Percentiles rank a stretch among this genome's conserved stretches.
Evolutionary conservation across 1,139 yeast genomes (phyloP).

Genomic region (Geotrichum klebahnii): DNA sequence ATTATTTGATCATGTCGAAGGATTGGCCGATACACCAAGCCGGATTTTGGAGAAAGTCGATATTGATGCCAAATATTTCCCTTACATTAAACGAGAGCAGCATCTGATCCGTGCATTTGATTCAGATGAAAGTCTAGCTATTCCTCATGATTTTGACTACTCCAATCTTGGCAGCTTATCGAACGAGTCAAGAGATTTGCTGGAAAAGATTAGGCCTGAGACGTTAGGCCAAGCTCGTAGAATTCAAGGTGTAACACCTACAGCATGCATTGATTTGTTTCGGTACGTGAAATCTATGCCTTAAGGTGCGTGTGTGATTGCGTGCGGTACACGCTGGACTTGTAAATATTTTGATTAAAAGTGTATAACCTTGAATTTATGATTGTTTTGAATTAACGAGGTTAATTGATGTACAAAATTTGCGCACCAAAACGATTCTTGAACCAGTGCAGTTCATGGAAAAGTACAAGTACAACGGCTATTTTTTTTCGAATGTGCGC

Average conservation of each 20-base stretch:
- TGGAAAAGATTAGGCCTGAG: constrained; percentile 74
- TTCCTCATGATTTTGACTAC: constrained; percentile 68
- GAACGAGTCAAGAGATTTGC: constrained; percentile 64
- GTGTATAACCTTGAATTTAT: no score
- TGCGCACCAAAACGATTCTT: no score
- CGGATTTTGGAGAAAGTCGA: constrained; percentile 60
- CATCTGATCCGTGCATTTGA: constrained; percentile 70
- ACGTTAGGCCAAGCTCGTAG: constrained; percentile 94
- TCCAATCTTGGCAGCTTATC: constrained; percentile 52
- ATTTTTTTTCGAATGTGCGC: no score
- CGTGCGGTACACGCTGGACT: no score
- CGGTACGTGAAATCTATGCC: constrained; percentile 28
- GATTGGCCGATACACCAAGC: constrained; percentile 40
- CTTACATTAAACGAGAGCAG: constrained; percentile 69
- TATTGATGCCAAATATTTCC: constrained; percentile 78
- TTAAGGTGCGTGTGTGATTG: background rate
- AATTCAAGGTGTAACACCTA: constrained; percentile 89
- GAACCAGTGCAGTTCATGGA: no score
- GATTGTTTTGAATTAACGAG: no score
- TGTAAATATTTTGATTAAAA: background rate
- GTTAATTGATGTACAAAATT: no score
- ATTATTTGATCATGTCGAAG: constrained; percentile 33
- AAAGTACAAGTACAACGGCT: no score
- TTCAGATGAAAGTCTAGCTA: constrained; percentile 68
- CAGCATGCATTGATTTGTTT: constrained; percentile 41